These are phyloP conservation scores for Dendrostoma leiphaemia DNA, from an alignment of 2,329 filamentous ascomycete genomes.

Conservation along the genomic window DNA sequence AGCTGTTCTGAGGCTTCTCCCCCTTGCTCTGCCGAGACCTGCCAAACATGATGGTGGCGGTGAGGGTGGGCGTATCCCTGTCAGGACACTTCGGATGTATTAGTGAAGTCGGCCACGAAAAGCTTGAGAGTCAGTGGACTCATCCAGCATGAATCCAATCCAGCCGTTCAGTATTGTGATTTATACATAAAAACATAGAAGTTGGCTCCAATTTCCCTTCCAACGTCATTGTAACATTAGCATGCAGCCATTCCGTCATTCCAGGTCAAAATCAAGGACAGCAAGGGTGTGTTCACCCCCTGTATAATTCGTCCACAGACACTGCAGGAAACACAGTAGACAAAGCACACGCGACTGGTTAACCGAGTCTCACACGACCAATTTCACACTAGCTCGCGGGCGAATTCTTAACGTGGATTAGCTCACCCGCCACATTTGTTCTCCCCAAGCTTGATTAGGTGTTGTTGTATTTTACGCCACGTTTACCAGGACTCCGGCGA, in stretches of 20 bases:
- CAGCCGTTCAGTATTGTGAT: background rate
- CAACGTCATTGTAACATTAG: background rate
- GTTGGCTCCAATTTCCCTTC: background rate
- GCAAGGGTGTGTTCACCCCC: background rate
- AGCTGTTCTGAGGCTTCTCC: slow-evolving; percentile 9
- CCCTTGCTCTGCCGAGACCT: slow-evolving; percentile 5
- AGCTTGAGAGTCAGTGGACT: background rate
- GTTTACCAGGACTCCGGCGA: no score
- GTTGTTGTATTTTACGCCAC: no score
- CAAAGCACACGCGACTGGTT: background rate
- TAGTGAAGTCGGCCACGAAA: background rate
- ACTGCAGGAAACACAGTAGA: background rate
- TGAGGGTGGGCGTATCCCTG: background rate
- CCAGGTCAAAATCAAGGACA: background rate
- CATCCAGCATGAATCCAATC: background rate
- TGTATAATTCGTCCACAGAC: background rate
- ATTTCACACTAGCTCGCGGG: background rate
- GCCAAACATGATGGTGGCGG: slow-evolving; percentile 1
- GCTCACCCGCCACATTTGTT: no score
- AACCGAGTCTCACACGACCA: background rate
- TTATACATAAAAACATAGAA: background rate
- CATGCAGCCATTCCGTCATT: slow-evolving; percentile 1
- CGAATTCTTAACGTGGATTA: background rate
- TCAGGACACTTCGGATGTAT: background rate
- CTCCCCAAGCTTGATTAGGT: no score